phyloP scores from a whole-genome alignment of 768 basidiomycete species.

The Tricholomella constricta region DNA sequence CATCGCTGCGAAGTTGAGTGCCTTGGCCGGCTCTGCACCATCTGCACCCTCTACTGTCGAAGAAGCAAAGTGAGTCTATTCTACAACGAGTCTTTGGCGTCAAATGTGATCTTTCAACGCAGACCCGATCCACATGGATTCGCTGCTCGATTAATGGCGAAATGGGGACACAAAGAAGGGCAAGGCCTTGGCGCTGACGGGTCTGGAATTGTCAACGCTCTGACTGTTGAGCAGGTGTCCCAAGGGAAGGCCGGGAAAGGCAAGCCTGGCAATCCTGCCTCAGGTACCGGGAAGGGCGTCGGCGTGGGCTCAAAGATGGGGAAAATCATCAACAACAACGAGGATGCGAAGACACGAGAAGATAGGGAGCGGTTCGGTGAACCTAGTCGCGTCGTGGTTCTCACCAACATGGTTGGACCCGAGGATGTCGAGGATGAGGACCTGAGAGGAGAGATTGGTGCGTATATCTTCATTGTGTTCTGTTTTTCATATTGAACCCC shows the following conservation, averaged over 20 bases:
- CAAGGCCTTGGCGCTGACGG: constrained; percentile 87
- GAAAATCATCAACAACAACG: constrained; percentile 88
- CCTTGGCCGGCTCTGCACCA: constrained; percentile 43
- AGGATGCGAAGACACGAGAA: constrained; percentile 75
- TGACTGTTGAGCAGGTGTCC: constrained; percentile 73
- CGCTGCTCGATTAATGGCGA: constrained; percentile 89
- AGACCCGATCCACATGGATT: constrained; percentile 72
- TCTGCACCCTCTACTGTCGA: constrained; percentile 31
- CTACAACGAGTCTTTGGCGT: not conserved
- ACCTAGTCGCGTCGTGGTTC: constrained; percentile 84
- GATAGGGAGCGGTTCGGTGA: constrained; percentile 85
- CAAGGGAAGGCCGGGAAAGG: constrained; percentile 42
- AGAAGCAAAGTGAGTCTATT: constrained; percentile 33
- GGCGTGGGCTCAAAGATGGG: constrained; percentile 73
- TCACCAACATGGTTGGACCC: constrained; percentile 86
- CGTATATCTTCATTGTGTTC: constrained; percentile 22
- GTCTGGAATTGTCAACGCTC: constrained; percentile 85
- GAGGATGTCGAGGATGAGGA: constrained; percentile 88
- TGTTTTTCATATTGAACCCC: not conserved
- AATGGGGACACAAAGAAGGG: constrained; percentile 95
- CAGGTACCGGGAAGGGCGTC: constrained; percentile 35
- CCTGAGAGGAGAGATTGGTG: constrained; percentile 85
- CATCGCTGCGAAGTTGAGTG: constrained; percentile 74
- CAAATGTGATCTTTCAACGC: not conserved
- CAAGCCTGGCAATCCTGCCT: constrained; percentile 35